A percentile compares a stretch with the other conserved stretches of the same genome.
phyloP scores from a whole-genome alignment of 345 rosid species.

The Arabis hirsuta region DNA sequence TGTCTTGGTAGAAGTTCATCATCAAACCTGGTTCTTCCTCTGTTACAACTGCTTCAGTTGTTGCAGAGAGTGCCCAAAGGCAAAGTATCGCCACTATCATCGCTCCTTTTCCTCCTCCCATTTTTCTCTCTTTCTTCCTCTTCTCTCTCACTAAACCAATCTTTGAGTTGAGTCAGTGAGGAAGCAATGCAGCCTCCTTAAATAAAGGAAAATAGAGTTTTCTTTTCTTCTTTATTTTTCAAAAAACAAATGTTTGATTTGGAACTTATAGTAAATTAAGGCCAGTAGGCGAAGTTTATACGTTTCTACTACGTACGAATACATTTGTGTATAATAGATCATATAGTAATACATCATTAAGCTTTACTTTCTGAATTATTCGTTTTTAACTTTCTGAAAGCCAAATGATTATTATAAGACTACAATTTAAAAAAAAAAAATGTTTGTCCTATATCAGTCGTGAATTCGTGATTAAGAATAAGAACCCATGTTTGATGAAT shows the following conservation, averaged over 20 bases:
- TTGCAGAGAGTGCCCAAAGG: constrained; percentile 57
- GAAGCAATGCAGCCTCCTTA: constrained; percentile 37
- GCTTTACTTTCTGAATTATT: constrained; percentile 20
- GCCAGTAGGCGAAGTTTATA: constrained; percentile 32
- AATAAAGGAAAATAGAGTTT: constrained; percentile 32
- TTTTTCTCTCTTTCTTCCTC: constrained; percentile 30
- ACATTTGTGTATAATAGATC: constrained; percentile 4
- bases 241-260: not conserved
- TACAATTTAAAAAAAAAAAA: constrained; percentile 1
- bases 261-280: constrained; percentile 23
- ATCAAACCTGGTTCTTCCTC: constrained; percentile 64
- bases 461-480: constrained; percentile 18
- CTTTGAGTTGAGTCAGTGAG: constrained; percentile 36
- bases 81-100: constrained; percentile 46
- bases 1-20: constrained; percentile 84
- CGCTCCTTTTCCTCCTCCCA: constrained; percentile 59
- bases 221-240: constrained; percentile 10
- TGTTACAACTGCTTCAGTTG: constrained; percentile 54
- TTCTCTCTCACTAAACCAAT: constrained; percentile 20
- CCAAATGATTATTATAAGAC: not conserved
- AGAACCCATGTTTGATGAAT: not conserved
- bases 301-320: not conserved
- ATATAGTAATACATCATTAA: constrained; percentile 14
- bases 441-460: constrained; percentile 8
- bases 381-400: constrained; percentile 21